These are phyloP conservation scores for Tulasnella sp. DNA, from an alignment of 768 basidiomycete species.

Conservation along the genomic window DNA sequence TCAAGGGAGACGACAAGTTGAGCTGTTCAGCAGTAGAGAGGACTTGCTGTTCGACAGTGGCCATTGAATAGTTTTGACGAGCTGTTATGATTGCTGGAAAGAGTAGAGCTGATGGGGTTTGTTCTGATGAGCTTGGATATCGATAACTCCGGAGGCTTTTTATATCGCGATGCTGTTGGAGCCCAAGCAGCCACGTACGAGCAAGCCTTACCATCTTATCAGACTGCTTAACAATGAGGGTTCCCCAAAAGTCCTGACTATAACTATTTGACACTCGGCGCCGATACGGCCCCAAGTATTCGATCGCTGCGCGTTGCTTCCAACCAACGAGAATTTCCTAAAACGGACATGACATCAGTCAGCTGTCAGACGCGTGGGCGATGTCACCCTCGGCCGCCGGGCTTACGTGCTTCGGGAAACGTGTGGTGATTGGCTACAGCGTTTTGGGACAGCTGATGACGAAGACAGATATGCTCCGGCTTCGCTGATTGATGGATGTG, in stretches of 20 bases:
- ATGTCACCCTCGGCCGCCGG: neutral
- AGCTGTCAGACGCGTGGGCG: neutral
- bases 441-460: neutral
- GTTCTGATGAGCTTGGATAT: neutral
- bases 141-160: neutral
- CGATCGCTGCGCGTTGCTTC: neutral
- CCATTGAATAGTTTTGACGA: neutral
- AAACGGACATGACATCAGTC: neutral
- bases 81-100: neutral
- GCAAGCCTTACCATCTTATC: neutral
- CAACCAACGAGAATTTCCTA: neutral
- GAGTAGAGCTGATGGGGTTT: neutral
- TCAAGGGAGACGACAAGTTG: slow-evolving; percentile 34
- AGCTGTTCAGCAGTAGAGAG: neutral
- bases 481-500: neutral
- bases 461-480: neutral
- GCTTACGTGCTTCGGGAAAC: neutral
- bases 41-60: neutral
- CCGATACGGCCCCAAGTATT: neutral
- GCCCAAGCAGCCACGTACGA: neutral
- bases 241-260: neutral
- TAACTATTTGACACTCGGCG: neutral
- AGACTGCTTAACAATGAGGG: neutral
- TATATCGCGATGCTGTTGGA: neutral
- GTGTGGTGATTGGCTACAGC: neutral